Base-by-base conservation (phyloP, 805 yeast species). In the Tetrapisispora fleetii region DNA sequence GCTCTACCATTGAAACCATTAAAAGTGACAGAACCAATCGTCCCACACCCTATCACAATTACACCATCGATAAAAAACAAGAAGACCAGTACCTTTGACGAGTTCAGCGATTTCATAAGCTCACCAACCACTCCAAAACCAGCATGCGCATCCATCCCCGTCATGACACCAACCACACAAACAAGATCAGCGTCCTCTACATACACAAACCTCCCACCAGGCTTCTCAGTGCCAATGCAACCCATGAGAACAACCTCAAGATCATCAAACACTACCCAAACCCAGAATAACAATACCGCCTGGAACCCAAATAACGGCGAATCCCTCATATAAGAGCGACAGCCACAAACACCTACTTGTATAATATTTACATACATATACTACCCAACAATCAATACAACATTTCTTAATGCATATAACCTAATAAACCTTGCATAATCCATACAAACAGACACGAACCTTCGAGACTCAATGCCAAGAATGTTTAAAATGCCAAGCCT, bases 161-260 rank as follows among this genome's bases (percentile, higher is more conserved):
- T 13, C 16, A 19, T 7, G n/a, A 4, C n/a, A 33, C 18, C 32
- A 37, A 44, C 7, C 30, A 32, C 3, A n/a, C 9, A 24, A 28
- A 30, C 18, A 9, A 21, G 7, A 11, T 19, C 28, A 3, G 2
- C 37, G 6, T 13, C n/a, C 36, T 10, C 11, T 22, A 37, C 45
- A 14, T 35, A 40, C 32, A 27, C 30, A 22, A 45, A 43, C 14
- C 55, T 68, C 9, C 76, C 76, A 18, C 76, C 75, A 1, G 75
- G 76, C 6, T 71, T 72, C 47, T 68, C 72, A 1, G 60, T 64
- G 32, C 54, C 69, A 7, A 50, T 70, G 30, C 73, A 58, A 45
- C 73, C 64, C 35, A 65, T 50, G 53, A 66, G 50, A 39, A 56
- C 53, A 32, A 50, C 44, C 10, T 37, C 40, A 19, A 30, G 24